Evolutionary conservation across 352 stramenopile species (phyloP).

Genomic region (Aphanomyces cochlioides): DNA sequence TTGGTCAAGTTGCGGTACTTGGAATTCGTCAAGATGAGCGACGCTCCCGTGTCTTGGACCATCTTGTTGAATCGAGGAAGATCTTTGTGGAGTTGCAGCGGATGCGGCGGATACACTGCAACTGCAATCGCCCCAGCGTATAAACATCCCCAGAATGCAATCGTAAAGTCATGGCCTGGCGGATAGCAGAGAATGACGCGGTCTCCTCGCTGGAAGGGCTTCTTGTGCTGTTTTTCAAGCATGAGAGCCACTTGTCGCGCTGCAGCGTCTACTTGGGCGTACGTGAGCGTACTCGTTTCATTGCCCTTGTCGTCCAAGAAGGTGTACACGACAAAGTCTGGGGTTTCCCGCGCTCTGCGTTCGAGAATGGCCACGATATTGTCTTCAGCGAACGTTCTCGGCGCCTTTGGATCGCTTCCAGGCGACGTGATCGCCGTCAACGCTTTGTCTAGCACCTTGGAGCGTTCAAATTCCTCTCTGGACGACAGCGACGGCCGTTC

Average conservation of each 20-base stretch:
- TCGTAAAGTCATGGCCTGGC: conserved; percentile 65
- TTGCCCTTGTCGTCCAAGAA: conserved; percentile 71
- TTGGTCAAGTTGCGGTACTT: neutral
- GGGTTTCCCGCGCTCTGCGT: conserved; percentile 43
- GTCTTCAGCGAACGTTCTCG: too few relatives aligned
- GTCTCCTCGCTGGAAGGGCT: conserved; percentile 52
- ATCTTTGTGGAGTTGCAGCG: neutral
- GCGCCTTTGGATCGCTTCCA: too few relatives aligned
- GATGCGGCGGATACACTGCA: neutral
- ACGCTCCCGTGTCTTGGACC: neutral
- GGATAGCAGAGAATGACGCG: conserved; percentile 76
- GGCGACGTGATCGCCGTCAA: too few relatives aligned
- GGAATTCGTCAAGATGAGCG: neutral
- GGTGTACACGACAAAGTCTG: conserved; percentile 73
- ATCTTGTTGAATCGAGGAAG: neutral
- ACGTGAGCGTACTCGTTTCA: conserved; percentile 64
- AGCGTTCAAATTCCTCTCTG: too few relatives aligned
- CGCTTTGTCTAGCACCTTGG: too few relatives aligned
- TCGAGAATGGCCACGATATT: conserved; percentile 48
- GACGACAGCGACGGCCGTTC: too few relatives aligned
- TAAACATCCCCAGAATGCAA: conserved; percentile 31
- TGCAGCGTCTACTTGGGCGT: conserved; percentile 58
- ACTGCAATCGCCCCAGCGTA: neutral
- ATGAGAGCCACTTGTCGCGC: conserved; percentile 59
- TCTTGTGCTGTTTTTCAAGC: conserved; percentile 34